phyloP scores from a whole-genome alignment of 345 rosid species.

The Ceriops tagal region DNA sequence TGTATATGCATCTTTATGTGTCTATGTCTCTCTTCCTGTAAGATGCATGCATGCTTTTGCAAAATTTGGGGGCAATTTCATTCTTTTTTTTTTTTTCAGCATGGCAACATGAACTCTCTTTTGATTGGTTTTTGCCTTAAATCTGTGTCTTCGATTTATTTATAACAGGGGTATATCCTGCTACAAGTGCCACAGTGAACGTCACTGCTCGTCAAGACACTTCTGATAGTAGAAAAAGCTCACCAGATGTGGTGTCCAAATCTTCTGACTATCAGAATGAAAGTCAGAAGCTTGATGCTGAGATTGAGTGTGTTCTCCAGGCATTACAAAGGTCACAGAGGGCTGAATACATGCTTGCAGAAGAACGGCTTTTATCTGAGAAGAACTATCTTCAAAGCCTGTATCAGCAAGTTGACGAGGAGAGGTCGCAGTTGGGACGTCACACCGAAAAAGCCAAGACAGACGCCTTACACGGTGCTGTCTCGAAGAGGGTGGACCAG shows the following conservation, averaged over 20 bases:
- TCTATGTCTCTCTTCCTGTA: background rate
- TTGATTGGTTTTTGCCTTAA: too few species aligned
- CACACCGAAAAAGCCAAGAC: conserved; percentile 24
- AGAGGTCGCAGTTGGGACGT: conserved; percentile 44
- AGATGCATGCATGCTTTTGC: too few species aligned
- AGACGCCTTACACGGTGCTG: conserved; percentile 33
- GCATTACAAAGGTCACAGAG: conserved; percentile 55
- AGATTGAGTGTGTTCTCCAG: conserved; percentile 55
- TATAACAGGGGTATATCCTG: conserved; percentile 32
- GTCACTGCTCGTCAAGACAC: conserved; percentile 22
- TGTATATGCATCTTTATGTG: too few species aligned
- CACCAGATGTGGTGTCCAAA: conserved; percentile 21
- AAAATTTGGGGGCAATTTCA: too few species aligned
- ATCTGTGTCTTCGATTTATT: conserved; percentile 4
- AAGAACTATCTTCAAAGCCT: conserved; percentile 54
- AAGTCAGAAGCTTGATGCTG: conserved; percentile 57
- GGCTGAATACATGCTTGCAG: conserved; percentile 58
- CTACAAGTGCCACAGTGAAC: conserved; percentile 31
- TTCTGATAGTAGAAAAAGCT: conserved; percentile 24
- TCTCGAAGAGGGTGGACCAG: conserved; percentile 50
- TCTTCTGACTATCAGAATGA: conserved; percentile 42
- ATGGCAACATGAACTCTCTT: background rate
- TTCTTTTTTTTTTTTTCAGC: background rate
- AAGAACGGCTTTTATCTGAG: conserved; percentile 54
- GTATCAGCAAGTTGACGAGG: conserved; percentile 62